Evolutionary conservation across 169 alveolate species (phyloP).

Genomic region (Hepatocystis sp.): DNA sequence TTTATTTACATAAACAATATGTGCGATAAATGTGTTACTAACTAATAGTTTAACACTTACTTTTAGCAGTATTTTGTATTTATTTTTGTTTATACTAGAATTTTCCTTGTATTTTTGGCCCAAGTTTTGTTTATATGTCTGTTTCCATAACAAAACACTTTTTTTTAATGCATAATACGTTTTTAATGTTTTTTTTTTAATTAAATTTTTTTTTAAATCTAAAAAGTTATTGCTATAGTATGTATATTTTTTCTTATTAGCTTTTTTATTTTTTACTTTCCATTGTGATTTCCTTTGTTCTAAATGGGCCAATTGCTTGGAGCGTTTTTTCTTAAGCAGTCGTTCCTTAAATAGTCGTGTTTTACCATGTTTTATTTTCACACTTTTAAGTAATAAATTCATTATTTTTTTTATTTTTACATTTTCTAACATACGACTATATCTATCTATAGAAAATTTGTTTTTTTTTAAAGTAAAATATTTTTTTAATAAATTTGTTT

Average conservation of each 20-base stretch:
- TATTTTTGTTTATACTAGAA: conserved; percentile 3
- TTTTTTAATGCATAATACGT: conserved; percentile 1
- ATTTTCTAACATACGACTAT: conserved; percentile 13
- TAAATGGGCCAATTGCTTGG: not conserved
- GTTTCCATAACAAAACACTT: too few species aligned
- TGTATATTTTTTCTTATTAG: not conserved
- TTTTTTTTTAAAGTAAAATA: conserved; percentile 15
- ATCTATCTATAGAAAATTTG: conserved; percentile 1
- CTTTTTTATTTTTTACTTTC: not conserved
- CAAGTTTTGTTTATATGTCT: not conserved
- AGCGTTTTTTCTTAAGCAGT: not conserved
- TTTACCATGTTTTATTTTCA: conserved; percentile 3
- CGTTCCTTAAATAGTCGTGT: not conserved
- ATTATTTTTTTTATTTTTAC: conserved; percentile 1
- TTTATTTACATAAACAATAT: conserved; percentile 33
- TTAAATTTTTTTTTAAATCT: conserved; percentile 33
- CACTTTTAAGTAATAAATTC: not conserved
- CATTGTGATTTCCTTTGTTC: not conserved
- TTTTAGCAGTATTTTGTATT: conserved; percentile 35
- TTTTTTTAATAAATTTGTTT: not conserved
- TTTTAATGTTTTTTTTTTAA: conserved; percentile 46
- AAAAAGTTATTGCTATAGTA: conserved; percentile 12
- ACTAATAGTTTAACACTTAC: conserved; percentile 45
- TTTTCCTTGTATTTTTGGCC: not conserved
- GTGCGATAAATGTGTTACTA: conserved; percentile 31